phyloP scores from a whole-genome alignment of 1,139 yeast genomes.

The Arxiozyma slooffiae region DNA sequence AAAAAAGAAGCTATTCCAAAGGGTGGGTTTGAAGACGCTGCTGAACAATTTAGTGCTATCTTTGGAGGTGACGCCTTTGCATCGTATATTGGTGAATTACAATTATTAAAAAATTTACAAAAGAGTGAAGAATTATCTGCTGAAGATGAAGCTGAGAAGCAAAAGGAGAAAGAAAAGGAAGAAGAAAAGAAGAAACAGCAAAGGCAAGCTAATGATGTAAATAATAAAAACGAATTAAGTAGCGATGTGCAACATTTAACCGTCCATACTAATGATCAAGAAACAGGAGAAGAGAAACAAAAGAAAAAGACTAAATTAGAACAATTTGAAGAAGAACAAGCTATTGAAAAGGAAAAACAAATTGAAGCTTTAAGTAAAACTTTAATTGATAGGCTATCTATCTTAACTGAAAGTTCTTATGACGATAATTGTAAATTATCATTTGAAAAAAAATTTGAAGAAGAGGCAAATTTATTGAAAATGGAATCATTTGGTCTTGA shows the following conservation, averaged over 20 bases:
- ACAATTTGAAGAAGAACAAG: constrained; percentile 70
- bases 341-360: constrained; percentile 60
- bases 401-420: constrained; percentile 30
- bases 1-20: constrained; percentile 54
- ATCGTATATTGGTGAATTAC: constrained; percentile 64
- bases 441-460: constrained; percentile 37
- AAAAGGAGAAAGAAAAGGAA: constrained; percentile 44
- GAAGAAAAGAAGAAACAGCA: constrained; percentile 40
- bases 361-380: constrained; percentile 55
- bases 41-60: constrained; percentile 55
- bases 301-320: constrained; percentile 49
- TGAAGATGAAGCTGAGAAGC: constrained; percentile 33
- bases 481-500: constrained; percentile 76
- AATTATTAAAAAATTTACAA: constrained; percentile 49
- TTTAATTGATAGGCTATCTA: constrained; percentile 20
- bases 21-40: constrained; percentile 62
- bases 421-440: constrained; percentile 20
- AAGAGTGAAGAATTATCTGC: constrained; percentile 37
- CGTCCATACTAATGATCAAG: constrained; percentile 12
- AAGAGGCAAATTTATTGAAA: constrained; percentile 60
- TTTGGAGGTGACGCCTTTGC: constrained; percentile 71
- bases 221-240: not conserved
- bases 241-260: not conserved
- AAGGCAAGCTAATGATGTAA: constrained; percentile 5
- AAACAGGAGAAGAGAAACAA: constrained; percentile 10